These are phyloP conservation scores for Adansonia madagascariensis DNA, from an alignment of 441 rosid species.

Conservation along the genomic window DNA sequence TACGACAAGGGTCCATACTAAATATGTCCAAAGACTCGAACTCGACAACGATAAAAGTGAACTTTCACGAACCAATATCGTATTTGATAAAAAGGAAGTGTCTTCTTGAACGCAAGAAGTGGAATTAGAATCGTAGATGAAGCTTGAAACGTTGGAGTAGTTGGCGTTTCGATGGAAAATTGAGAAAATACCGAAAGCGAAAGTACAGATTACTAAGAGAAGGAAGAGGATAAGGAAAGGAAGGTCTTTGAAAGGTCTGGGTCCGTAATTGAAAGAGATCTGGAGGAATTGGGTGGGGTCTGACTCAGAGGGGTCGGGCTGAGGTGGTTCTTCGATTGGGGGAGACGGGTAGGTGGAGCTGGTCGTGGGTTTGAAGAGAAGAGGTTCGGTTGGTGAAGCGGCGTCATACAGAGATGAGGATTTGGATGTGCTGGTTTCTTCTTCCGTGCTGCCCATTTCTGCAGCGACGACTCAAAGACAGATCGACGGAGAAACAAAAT, in stretches of 20 bases:
- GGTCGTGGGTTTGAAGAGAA: constrained; percentile 54
- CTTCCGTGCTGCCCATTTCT: constrained; percentile 63
- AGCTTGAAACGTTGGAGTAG: constrained; percentile 55
- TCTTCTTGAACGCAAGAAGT: constrained; percentile 61
- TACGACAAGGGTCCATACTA: constrained; percentile 69
- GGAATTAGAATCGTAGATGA: constrained; percentile 52
- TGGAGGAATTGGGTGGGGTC: constrained; percentile 79
- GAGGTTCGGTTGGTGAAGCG: constrained; percentile 60
- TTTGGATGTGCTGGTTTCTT: constrained; percentile 37
- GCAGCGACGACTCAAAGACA: constrained; percentile 5
- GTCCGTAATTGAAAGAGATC: constrained; percentile 76
- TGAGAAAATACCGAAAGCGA: constrained; percentile 67
- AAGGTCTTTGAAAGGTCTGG: constrained; percentile 74
- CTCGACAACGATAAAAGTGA: constrained; percentile 31
- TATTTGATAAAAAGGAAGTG: constrained; percentile 29
- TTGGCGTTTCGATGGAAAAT: constrained; percentile 57
- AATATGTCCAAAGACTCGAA: constrained; percentile 42
- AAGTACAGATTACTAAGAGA: constrained; percentile 55
- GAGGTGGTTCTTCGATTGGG: constrained; percentile 43
- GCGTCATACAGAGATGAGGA: constrained; percentile 44
- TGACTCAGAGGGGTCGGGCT: constrained; percentile 40
- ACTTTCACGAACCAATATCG: constrained; percentile 27
- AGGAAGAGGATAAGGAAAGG: constrained; percentile 64
- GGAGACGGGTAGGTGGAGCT: constrained; percentile 30
- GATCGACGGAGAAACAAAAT: neutral